Evolutionary conservation across 148 eudicot genomes (phyloP), one percentile per base, ranked within the genome.

Genomic region (Dianthus caryophyllus): DNA sequence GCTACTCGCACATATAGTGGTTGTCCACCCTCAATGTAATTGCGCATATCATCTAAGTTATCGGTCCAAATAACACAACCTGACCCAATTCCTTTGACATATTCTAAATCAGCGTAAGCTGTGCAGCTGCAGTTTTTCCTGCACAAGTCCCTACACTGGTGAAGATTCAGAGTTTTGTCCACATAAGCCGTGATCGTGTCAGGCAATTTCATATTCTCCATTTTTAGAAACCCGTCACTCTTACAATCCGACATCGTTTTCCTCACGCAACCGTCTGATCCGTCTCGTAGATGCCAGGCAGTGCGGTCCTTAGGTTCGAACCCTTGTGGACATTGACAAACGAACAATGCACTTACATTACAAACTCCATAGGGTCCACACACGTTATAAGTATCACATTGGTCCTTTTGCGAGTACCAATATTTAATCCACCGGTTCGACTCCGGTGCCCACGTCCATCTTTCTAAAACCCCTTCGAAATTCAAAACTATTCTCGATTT

Each of bases 341-440:
- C 66, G 0, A 81, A 76, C 1, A 80, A 69, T 0, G 36, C 56
- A 53, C 76, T 78, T 0, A 79, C 71, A 58, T 87, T 79, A 29
- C 98, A 89, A 0, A 85, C 27, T 0, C 84, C 83, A 3, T 69
- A 77, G 0, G 66, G 67, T 0, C 96, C 96, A 44, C 98, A 93
- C 7, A 51, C 73, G 5, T 61, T 59, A 18, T 81, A 93, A 0
- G 9, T 22, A 13, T 93, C 96, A 53, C 96, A 93, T 41, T 79
- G 85, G 36, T 89, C 96, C 3, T 67, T 60, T 20, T 84, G 83
- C 0, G 90, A 89, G 17, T 75, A 81, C 98, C 95, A 89, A 59
- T 70, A 93, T 1, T 20, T n/a, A 16, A 14, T 70, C 98, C 98
- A 93, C 1, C 17, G 2, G 0, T 47, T 38, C 5, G 44, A 57